Evolutionary conservation across 2,329 filamentous ascomycete species (phyloP), one percentile per base, ranked within the genome.

Genomic region (Hypomyces rosellus): DNA sequence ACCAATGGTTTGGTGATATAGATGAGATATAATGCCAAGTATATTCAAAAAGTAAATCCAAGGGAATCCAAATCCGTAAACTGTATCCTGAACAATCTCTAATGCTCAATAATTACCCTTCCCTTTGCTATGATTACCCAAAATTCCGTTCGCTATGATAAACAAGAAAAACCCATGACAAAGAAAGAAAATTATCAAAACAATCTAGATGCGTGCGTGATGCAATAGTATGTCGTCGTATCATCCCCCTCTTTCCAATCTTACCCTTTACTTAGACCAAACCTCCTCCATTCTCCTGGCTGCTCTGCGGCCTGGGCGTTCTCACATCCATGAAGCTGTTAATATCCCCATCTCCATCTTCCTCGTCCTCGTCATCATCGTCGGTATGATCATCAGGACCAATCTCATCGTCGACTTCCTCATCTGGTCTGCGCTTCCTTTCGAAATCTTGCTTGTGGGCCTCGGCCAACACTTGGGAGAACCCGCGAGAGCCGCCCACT

Each of bases 371-470:
- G 2, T 57, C 52, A 3, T 59, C 59, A 3, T 62, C 56, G 45
- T 65, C 49, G 39, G 61, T 45, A 3, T 65, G 65, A 2, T 69
- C 65, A 1, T 69, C 67, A 15, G 71, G 64, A 14, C 67, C 69
- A 16, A 68, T 54, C 0, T 55, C 60, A 1, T 57, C 57, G 14
- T 60, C 62, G 0, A 56, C 59, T 0, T 51, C 59, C 30, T 62
- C 57, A 18, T 62, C 63, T n/a, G 68, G 68, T 58, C 65, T 69
- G 55, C 81, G 78, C 65, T 82, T 87, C 72, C 93, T 86, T 69
- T 95, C 88, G 65, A 96, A 97, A 69, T 97, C 92, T 65, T 95
- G 86, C 54, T 81, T 86, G 65, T 97, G 93, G 5, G 92, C 92
- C 54, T 85, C 79, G 4, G 89, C 86, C 57, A 96, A 76, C n/a